A percentile compares a stretch with the other conserved stretches of the same genome.
phyloP scores from a whole-genome alignment of 2,329 filamentous ascomycete species.

The Aspergillus luchuensis region DNA sequence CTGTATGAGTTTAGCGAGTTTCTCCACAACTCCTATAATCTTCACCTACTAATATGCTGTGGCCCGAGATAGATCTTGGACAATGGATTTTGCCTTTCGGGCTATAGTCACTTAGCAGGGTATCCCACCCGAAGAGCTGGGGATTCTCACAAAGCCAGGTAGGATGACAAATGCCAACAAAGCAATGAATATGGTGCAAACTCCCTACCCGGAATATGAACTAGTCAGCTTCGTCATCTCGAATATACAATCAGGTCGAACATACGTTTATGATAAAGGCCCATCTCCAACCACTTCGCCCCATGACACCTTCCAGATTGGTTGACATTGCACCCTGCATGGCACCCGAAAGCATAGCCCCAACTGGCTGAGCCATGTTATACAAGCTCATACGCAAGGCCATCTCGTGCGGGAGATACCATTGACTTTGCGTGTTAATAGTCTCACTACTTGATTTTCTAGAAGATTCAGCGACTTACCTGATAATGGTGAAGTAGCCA shows the following conservation, averaged over 20 bases:
- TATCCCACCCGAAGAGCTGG: too few species aligned
- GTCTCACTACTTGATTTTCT: too few species aligned
- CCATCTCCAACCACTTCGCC: slow-evolving; percentile 13
- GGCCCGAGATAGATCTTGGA: slow-evolving; percentile 5
- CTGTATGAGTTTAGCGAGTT: not conserved
- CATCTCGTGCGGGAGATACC: slow-evolving; percentile 11
- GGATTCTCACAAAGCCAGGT: slow-evolving; percentile 6
- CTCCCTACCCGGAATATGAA: not conserved
- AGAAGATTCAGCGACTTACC: not conserved
- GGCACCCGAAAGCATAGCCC: slow-evolving; percentile 11
- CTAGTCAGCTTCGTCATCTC: not conserved
- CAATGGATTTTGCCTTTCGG: slow-evolving; percentile 2
- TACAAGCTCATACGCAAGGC: slow-evolving; percentile 12
- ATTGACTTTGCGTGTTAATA: not conserved
- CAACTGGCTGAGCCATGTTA: slow-evolving; percentile 12
- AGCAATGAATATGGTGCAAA: slow-evolving; percentile 6
- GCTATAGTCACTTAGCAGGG: not conserved
- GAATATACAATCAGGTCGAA: too few species aligned
- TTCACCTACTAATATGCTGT: not conserved
- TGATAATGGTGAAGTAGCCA: slow-evolving; percentile 11
- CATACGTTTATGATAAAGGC: slow-evolving; percentile 13
- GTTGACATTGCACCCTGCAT: slow-evolving; percentile 13
- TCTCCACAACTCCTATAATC: not conserved
- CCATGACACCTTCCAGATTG: slow-evolving; percentile 6
- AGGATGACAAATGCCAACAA: slow-evolving; percentile 4